phyloP scores from a whole-genome alignment of 257 asterid genomes.

The Solanum pinnatisectum region DNA sequence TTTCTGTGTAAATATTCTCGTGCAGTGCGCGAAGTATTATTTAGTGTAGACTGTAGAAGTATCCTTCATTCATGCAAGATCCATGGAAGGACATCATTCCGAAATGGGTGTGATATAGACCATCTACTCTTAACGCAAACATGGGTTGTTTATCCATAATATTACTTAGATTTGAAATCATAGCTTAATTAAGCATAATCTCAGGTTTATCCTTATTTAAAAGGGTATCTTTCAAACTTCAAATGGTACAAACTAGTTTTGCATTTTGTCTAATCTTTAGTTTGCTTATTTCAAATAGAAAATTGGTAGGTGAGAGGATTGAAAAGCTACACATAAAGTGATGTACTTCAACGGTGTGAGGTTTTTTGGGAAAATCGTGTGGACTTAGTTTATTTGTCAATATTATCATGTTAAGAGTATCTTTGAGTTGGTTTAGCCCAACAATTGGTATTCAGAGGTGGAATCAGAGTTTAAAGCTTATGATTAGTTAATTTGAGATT shows the following conservation, averaged over 20 bases:
- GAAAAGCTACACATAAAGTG: neutral
- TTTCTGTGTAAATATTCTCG: neutral
- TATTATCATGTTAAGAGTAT: neutral
- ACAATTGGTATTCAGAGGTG: neutral
- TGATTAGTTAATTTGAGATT: neutral
- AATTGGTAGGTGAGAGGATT: neutral
- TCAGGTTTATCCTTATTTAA: neutral
- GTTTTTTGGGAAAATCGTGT: neutral
- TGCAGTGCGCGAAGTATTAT: neutral
- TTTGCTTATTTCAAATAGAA: neutral
- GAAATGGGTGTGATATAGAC: neutral
- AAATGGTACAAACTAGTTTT: neutral
- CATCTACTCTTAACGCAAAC: neutral
- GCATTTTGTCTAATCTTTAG: neutral
- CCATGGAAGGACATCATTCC: neutral
- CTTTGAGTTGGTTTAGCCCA: neutral
- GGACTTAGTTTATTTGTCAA: too few species aligned
- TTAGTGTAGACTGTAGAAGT: too few species aligned
- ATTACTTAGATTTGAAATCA: neutral
- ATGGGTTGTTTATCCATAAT: neutral
- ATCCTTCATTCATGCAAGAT: too few species aligned
- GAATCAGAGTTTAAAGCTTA: neutral
- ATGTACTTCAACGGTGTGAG: neutral
- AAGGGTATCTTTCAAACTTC: neutral
- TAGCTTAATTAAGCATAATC: neutral